phyloP scores from a whole-genome alignment of 2,329 filamentous ascomycete genomes.

The Colletotrichum theobromicola region DNA sequence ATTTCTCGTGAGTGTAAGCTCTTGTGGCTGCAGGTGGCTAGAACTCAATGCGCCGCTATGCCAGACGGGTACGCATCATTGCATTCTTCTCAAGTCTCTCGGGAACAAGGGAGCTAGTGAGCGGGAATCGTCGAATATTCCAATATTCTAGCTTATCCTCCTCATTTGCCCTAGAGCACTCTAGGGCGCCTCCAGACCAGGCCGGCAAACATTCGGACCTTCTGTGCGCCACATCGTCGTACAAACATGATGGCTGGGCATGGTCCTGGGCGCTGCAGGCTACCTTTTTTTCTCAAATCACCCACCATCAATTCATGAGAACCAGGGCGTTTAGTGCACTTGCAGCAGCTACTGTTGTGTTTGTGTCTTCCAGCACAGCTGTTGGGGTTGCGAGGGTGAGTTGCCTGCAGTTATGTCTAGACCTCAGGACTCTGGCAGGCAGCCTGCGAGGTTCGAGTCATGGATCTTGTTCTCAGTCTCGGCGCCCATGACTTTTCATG shows the following conservation, averaged over 20 bases:
- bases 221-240: background rate
- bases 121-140: background rate
- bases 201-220: background rate
- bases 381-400: background rate
- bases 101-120: background rate
- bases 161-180: background rate
- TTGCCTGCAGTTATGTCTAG: background rate
- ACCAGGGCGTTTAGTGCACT: background rate
- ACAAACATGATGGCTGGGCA: background rate
- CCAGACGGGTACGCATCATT: background rate
- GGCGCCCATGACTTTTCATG: background rate
- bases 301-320: background rate
- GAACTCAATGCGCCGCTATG: background rate
- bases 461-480: background rate
- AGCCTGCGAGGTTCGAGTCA: constrained; percentile 2
- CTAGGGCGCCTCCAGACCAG: background rate
- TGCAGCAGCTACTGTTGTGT: background rate
- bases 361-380: background rate
- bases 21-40: background rate
- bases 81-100: background rate
- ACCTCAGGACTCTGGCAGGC: background rate
- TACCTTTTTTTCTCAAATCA: background rate
- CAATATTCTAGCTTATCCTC: background rate
- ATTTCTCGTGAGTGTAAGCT: background rate
- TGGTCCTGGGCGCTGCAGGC: background rate